Percentiles rank a stretch among this genome's conserved stretches.
These are phyloP conservation scores for Cladophialophora bantiana DNA, from an alignment of 2,329 filamentous ascomycete genomes.

Conservation along the genomic window DNA sequence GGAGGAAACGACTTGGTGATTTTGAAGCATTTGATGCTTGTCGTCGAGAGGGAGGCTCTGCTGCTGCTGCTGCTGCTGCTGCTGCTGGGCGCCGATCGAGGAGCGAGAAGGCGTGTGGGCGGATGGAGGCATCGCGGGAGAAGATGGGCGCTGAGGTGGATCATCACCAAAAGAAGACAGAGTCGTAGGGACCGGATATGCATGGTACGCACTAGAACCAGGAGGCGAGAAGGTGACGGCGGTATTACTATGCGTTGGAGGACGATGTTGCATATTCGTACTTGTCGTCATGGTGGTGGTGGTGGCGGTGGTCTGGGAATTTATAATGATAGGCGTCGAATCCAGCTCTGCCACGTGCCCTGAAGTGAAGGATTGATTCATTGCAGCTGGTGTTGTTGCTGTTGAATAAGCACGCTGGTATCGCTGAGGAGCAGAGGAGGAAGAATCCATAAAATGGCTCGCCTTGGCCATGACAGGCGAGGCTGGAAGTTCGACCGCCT, in stretches of 20 bases:
- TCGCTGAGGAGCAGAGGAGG: neutral
- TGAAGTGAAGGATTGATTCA: neutral
- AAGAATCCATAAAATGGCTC: neutral
- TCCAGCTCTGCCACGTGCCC: neutral
- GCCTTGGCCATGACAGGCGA: neutral
- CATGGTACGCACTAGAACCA: neutral
- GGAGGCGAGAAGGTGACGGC: neutral
- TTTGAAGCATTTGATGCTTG: neutral
- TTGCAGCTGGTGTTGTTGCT: neutral
- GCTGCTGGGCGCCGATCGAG: neutral
- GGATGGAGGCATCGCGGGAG: neutral
- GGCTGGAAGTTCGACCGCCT: conserved; percentile 12
- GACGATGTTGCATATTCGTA: neutral
- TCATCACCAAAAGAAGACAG: too few species aligned
- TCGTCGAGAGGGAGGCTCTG: neutral
- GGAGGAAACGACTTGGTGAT: neutral
- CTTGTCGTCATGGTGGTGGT: too few species aligned
- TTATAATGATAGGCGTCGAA: neutral
- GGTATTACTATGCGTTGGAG: neutral
- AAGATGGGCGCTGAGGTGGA: neutral
- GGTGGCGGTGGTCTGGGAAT: neutral
- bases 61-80: neutral
- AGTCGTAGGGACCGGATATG: neutral
- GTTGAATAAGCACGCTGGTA: neutral
- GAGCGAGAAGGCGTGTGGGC: neutral